These are phyloP conservation scores for Magnolia sinica DNA, from an alignment of 164 flowering plant species.

Conservation along the genomic window DNA sequence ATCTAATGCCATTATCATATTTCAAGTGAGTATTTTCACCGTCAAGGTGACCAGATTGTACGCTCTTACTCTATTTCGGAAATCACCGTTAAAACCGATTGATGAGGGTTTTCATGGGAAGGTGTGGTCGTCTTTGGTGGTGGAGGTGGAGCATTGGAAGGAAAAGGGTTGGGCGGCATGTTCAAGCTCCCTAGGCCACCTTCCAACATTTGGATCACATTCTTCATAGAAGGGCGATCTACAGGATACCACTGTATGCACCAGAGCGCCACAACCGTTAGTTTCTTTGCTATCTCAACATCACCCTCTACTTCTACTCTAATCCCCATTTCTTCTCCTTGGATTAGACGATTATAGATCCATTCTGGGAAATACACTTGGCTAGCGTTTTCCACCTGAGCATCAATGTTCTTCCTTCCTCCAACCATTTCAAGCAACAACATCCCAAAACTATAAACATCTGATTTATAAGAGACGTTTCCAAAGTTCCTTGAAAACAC, in stretches of 20 bases:
- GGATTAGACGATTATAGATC: constrained; percentile 3
- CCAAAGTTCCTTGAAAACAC: constrained; percentile 9
- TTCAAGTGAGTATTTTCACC: no score
- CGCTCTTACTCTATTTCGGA: no score
- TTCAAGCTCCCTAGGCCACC: neutral
- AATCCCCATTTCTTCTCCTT: neutral
- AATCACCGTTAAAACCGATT: no score
- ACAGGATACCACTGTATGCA: constrained; percentile 8
- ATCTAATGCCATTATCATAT: no score
- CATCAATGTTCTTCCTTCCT: constrained; percentile 1
- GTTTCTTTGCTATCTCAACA: neutral
- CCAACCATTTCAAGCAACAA: constrained; percentile 12
- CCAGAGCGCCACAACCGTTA: constrained; percentile 5
- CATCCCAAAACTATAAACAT: constrained; percentile 14
- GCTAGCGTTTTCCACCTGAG: neutral
- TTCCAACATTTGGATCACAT: constrained; percentile 7
- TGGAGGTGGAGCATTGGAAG: neutral
- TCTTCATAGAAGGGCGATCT: constrained; percentile 9
- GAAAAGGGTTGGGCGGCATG: constrained; percentile 6
- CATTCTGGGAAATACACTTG: constrained; percentile 9
- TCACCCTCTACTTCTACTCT: neutral
- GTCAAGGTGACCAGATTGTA: no score
- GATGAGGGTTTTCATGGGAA: neutral
- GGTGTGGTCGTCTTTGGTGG: no score
- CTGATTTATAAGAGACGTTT: constrained; percentile 8